A percentile compares a stretch with the other conserved stretches of the same genome.
Conservation (phyloP, 441 rosid species). For the Rhodomyrtus psidioides region DNA sequence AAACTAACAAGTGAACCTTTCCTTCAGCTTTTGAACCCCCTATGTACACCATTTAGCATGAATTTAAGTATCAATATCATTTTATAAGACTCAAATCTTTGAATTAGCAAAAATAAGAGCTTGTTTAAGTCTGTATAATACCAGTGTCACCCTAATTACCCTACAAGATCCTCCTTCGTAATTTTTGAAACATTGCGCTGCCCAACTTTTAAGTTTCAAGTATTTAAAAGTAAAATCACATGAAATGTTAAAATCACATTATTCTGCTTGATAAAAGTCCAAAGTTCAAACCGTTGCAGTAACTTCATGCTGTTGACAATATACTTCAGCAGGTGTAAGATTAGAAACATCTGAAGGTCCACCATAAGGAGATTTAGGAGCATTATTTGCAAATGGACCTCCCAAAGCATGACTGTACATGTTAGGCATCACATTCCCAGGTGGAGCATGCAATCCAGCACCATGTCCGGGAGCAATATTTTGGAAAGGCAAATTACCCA, state of each 20-base stretch:
- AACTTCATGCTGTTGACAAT: conserved; percentile 81
- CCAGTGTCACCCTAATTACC: not conserved
- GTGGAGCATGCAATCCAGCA: conserved; percentile 37
- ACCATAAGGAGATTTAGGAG: conserved; percentile 35
- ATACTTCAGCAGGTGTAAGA: conserved; percentile 63
- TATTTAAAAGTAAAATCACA: not conserved
- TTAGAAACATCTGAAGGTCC: conserved; percentile 36
- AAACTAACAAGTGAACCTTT: not conserved
- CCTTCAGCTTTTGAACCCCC: not conserved
- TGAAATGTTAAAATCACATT: not conserved
- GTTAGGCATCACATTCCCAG: conserved; percentile 42
- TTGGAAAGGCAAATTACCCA: conserved; percentile 33
- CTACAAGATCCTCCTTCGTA: not conserved
- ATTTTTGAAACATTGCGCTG: not conserved
- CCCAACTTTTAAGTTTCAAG: not conserved
- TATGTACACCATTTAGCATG: not conserved
- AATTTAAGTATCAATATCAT: not conserved
- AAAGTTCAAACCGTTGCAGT: conserved; percentile 58
- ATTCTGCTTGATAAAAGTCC: not conserved
- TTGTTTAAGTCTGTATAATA: not conserved
- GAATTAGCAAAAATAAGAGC: not conserved
- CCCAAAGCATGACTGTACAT: conserved; percentile 27
- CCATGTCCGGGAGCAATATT: conserved; percentile 33
- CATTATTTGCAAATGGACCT: conserved; percentile 41
- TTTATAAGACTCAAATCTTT: not conserved